Conservation (phyloP, 495 filamentous ascomycete genomes). For the Ascodesmis nigricans region DNA sequence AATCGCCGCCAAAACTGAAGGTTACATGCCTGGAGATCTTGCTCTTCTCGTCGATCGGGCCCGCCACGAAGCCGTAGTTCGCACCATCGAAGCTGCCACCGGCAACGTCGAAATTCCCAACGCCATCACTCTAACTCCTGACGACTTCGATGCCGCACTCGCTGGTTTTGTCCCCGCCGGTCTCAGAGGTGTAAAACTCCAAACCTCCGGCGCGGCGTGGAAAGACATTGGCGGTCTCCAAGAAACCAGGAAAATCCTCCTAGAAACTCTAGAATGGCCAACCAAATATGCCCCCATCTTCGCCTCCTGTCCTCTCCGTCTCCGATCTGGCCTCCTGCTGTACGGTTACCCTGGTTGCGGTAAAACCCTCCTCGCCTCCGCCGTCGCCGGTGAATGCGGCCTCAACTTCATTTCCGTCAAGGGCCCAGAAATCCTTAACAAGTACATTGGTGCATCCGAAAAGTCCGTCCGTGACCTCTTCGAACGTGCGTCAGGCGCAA, state of each 20-base stretch:
- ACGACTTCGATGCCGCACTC: constrained; percentile 63
- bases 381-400: constrained; percentile 86
- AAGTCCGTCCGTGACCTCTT: constrained; percentile 90
- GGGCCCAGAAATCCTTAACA: constrained; percentile 92
- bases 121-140: constrained; percentile 36
- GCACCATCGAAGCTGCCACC: constrained; percentile 31
- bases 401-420: constrained; percentile 97
- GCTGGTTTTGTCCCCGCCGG: constrained; percentile 88
- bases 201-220: constrained; percentile 52
- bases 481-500: constrained; percentile 68
- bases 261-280: constrained; percentile 91
- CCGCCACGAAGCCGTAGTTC: constrained; percentile 73
- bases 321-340: constrained; percentile 74
- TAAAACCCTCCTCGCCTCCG: constrained; percentile 81
- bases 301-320: constrained; percentile 73
- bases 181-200: constrained; percentile 78
- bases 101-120: constrained; percentile 7
- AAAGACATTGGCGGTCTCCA: constrained; percentile 73
- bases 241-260: constrained; percentile 59
- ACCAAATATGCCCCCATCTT: constrained; percentile 98
- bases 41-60: constrained; percentile 67
- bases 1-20: constrained; percentile 77
- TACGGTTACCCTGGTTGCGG: constrained; percentile 94
- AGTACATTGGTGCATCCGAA: constrained; percentile 91
- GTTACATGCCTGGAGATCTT: constrained; percentile 92